Conservation (phyloP, 2,329 filamentous ascomycete species). For the Chalaropsis ovoidea region DNA sequence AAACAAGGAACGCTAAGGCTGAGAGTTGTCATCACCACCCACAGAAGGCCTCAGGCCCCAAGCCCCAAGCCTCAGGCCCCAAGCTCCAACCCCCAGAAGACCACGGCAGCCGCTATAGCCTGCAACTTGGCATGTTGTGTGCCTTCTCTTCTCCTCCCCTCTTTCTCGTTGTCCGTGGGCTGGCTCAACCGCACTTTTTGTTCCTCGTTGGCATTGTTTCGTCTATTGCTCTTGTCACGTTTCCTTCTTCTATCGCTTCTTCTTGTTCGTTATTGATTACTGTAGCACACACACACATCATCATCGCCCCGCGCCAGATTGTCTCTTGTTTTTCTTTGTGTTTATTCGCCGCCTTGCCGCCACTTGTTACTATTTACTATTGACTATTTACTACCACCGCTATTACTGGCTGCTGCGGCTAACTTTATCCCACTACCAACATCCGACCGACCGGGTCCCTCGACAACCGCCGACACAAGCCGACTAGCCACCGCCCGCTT, state of each 20-base stretch:
- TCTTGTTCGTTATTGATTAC: neutral
- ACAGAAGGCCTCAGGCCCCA: no score
- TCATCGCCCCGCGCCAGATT: neutral
- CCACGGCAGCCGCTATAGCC: neutral
- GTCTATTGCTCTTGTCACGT: neutral
- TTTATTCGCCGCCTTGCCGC: neutral
- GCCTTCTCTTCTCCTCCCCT: neutral
- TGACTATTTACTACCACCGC: neutral
- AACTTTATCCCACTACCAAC: neutral
- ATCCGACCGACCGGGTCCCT: neutral
- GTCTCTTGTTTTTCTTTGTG: neutral
- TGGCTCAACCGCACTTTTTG: neutral
- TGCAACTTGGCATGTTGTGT: neutral
- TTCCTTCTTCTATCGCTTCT: neutral
- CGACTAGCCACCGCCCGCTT: neutral
- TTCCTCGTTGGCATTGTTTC: neutral
- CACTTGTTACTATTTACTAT: neutral
- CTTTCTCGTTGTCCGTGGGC: neutral
- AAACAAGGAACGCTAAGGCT: neutral
- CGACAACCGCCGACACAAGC: neutral
- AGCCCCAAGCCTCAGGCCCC: neutral
- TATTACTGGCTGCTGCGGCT: neutral
- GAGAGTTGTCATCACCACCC: neutral
- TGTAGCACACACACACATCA: constrained; percentile 2
- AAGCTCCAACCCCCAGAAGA: neutral